A percentile compares a stretch with the other conserved stretches of the same genome.
These are phyloP conservation scores for Tubosaeta sp. DNA, from an alignment of 768 basidiomycete genomes.

Conservation along the genomic window DNA sequence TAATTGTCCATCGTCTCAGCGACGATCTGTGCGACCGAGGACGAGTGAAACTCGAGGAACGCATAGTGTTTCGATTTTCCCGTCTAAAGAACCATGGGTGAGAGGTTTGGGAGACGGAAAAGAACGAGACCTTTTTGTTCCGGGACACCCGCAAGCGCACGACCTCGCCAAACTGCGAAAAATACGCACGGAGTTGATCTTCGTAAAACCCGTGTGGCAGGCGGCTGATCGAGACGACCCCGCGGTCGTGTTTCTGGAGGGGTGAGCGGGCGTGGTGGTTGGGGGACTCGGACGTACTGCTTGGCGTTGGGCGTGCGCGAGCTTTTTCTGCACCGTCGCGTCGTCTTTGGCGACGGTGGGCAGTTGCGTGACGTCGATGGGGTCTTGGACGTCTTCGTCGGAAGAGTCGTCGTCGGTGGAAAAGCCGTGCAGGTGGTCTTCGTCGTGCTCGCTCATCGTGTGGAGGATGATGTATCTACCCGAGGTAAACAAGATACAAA, in stretches of 20 bases:
- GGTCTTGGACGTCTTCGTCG: slow-evolving; percentile 67
- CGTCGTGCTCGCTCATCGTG: slow-evolving; percentile 28
- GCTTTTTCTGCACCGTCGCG: slow-evolving; percentile 61
- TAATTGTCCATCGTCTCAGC: slow-evolving; percentile 99
- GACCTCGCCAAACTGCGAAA: slow-evolving; percentile 91
- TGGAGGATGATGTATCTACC: background rate
- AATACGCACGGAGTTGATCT: slow-evolving; percentile 88
- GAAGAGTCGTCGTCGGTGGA: slow-evolving; percentile 76
- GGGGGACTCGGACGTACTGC: slow-evolving; percentile 47
- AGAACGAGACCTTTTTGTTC: slow-evolving; percentile 75
- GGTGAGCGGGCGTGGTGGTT: background rate
- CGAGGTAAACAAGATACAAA: too few species aligned
- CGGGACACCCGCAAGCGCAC: slow-evolving; percentile 86
- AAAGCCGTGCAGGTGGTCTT: slow-evolving; percentile 64
- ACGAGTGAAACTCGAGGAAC: slow-evolving; percentile 91
- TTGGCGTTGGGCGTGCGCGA: slow-evolving; percentile 58
- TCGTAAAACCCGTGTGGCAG: slow-evolving; percentile 98
- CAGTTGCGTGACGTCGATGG: slow-evolving; percentile 66
- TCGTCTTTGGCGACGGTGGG: slow-evolving; percentile 91
- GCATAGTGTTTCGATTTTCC: slow-evolving; percentile 96
- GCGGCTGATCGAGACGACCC: slow-evolving; percentile 85
- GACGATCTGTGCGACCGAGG: slow-evolving; percentile 88
- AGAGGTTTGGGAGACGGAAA: background rate
- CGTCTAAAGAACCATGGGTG: slow-evolving; percentile 47
- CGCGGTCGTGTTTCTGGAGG: slow-evolving; percentile 56